phyloP scores from a whole-genome alignment of 2,329 filamentous ascomycete species.

The Aspergillus fischeri region DNA sequence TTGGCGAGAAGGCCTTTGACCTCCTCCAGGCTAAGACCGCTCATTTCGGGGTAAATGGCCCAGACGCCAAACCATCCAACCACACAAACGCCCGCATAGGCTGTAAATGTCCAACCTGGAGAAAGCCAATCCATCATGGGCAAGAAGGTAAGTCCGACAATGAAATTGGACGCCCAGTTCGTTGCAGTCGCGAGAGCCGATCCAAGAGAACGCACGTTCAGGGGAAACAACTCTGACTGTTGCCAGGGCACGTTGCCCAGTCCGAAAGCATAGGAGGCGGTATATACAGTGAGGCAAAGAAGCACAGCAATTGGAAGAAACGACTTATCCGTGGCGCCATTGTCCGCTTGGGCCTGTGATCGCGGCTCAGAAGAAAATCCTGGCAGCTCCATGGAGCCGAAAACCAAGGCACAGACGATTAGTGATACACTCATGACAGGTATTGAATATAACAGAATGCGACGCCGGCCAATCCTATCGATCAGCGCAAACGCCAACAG shows the following conservation, averaged over 20 bases:
- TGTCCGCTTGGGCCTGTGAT: slow-evolving; percentile 10
- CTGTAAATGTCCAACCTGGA: slow-evolving; percentile 70
- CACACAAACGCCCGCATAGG: slow-evolving; percentile 70
- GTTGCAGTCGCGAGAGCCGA: slow-evolving; percentile 65
- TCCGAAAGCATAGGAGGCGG: slow-evolving; percentile 79
- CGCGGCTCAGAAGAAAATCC: slow-evolving; percentile 18
- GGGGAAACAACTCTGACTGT: slow-evolving; percentile 84
- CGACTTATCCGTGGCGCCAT: slow-evolving; percentile 19
- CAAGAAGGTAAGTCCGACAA: slow-evolving; percentile 81
- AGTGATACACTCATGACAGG: slow-evolving; percentile 78
- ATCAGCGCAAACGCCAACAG: slow-evolving; percentile 71
- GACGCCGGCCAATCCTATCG: slow-evolving; percentile 72
- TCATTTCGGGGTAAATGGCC: slow-evolving; percentile 81
- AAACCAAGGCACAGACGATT: slow-evolving; percentile 66
- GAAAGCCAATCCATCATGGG: slow-evolving; percentile 76
- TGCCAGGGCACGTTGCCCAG: slow-evolving; percentile 95
- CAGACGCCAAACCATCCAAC: slow-evolving; percentile 65
- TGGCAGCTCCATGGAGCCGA: slow-evolving; percentile 57
- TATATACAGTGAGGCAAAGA: slow-evolving; percentile 73
- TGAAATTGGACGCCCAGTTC: slow-evolving; percentile 84
- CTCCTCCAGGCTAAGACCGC: slow-evolving; percentile 75
- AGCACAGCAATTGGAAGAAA: slow-evolving; percentile 57
- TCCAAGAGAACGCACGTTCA: slow-evolving; percentile 58
- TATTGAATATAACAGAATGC: slow-evolving; percentile 76
- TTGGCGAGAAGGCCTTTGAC: slow-evolving; percentile 66